These are phyloP conservation scores for Gyrodon lividus DNA, from an alignment of 768 basidiomycete genomes.

Conservation along the genomic window DNA sequence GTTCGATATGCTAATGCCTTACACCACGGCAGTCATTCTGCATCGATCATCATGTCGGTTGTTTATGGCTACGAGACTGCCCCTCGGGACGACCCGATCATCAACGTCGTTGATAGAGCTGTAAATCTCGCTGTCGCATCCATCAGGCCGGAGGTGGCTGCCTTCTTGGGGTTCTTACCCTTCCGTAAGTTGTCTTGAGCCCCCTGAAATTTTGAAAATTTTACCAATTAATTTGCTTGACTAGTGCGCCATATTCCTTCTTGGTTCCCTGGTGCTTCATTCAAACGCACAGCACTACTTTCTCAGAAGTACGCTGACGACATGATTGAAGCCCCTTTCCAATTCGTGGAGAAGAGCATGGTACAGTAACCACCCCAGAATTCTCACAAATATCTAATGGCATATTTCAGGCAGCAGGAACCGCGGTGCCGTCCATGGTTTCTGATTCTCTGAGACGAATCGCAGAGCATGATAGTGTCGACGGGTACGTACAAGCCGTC, in stretches of 20 bases:
- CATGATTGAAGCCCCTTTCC: conserved; percentile 32
- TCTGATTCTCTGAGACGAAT: conserved; percentile 18
- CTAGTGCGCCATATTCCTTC: conserved; percentile 37
- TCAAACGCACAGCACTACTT: conserved; percentile 29
- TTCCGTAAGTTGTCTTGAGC: conserved; percentile 29
- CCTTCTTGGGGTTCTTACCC: conserved; percentile 36
- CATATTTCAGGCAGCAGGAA: conserved; percentile 21
- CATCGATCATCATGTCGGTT: conserved; percentile 29
- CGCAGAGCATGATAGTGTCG: conserved; percentile 1
- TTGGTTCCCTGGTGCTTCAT: conserved; percentile 41
- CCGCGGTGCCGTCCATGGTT: conserved; percentile 28
- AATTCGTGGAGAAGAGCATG: conserved; percentile 31
- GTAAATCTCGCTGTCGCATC: conserved; percentile 17
- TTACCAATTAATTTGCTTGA: background rate
- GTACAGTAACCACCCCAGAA: conserved; percentile 15
- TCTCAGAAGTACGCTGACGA: conserved; percentile 20
- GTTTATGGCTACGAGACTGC: conserved; percentile 32
- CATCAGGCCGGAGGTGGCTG: conserved; percentile 30
- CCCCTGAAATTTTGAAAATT: background rate
- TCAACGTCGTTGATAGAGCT: conserved; percentile 26
- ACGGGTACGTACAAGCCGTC: conserved; percentile 19
- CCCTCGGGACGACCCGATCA: conserved; percentile 25
- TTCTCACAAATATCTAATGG: background rate
- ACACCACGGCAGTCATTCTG: conserved; percentile 17
- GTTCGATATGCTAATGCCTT: background rate